phyloP scores from a whole-genome alignment of 805 yeast genomes.

The Candida oleophila region DNA sequence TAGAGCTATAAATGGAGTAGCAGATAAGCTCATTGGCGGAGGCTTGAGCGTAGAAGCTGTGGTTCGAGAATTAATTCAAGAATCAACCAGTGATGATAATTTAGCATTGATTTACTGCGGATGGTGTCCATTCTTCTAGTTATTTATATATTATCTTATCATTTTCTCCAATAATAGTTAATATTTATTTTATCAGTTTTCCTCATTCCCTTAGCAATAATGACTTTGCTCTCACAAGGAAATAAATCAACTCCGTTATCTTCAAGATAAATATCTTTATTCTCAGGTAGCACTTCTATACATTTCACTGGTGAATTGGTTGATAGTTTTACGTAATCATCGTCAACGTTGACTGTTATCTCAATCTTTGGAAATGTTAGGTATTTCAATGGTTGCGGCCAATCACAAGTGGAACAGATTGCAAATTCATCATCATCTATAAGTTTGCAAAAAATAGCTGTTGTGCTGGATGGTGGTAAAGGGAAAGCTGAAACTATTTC shows the following conservation, averaged over 20 bases:
- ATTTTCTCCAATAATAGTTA: conserved; percentile 13
- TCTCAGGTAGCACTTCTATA: conserved; percentile 30
- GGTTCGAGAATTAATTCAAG: conserved; percentile 74
- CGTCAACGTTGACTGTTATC: conserved; percentile 19
- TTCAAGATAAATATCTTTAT: conserved; percentile 21
- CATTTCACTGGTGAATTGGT: conserved; percentile 45
- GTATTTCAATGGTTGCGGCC: conserved; percentile 52
- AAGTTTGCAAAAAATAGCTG: background rate
- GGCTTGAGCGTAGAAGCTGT: conserved; percentile 81
- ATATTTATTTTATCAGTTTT: conserved; percentile 14
- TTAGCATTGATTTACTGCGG: conserved; percentile 78
- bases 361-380: conserved; percentile 28
- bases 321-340: conserved; percentile 21
- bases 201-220: conserved; percentile 14
- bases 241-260: conserved; percentile 52
- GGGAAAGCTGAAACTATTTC: background rate
- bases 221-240: conserved; percentile 29
- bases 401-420: conserved; percentile 37
- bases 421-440: conserved; percentile 11
- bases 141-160: background rate
- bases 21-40: conserved; percentile 61
- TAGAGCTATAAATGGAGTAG: conserved; percentile 71
- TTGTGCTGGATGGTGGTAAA: background rate
- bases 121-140: conserved; percentile 73
- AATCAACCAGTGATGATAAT: conserved; percentile 68